Conservation (phyloP, 1,284 basidiomycete species). For the Trichosporon sp. region DNA sequence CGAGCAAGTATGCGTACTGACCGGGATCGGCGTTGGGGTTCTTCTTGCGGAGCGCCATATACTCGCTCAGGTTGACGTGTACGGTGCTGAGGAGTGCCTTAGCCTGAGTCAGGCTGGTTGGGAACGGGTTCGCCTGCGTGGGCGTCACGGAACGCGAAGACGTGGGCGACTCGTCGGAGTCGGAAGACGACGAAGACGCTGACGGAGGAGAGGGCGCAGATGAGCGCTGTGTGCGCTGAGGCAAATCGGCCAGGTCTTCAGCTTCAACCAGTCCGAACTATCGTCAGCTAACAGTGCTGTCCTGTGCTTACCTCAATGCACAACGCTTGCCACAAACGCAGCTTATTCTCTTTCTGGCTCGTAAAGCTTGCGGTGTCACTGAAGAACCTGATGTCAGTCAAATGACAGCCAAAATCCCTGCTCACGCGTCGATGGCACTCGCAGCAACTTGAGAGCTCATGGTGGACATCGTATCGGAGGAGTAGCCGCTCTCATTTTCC, state of each 20-base stretch:
- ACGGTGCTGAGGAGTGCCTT: conserved; percentile 30
- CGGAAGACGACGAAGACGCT: neutral
- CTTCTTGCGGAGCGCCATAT: conserved; percentile 30
- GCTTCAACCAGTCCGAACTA: conserved; percentile 31
- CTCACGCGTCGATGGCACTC: conserved; percentile 13
- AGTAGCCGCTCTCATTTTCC: neutral
- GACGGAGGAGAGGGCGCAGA: neutral
- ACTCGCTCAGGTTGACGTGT: conserved; percentile 42
- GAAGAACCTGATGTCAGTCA: conserved; percentile 18
- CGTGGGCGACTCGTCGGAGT: conserved; percentile 4
- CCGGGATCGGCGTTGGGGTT: neutral
- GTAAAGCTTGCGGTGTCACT: conserved; percentile 20
- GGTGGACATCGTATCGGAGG: neutral
- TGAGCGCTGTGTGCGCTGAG: neutral
- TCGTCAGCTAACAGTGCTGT: neutral
- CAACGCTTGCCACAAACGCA: conserved; percentile 44
- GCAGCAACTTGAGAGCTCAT: conserved; percentile 11
- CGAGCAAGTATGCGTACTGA: conserved; percentile 25
- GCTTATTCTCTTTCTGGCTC: conserved; percentile 34
- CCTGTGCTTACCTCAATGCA: conserved; percentile 38
- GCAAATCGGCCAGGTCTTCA: conserved; percentile 17
- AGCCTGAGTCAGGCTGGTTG: conserved; percentile 32
- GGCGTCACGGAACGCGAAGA: conserved; percentile 12
- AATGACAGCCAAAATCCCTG: too few relatives aligned
- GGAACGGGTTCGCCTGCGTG: conserved; percentile 24